phyloP scores from a whole-genome alignment of 2,329 filamentous ascomycete genomes.

The Curvularia hawaiiensis region DNA sequence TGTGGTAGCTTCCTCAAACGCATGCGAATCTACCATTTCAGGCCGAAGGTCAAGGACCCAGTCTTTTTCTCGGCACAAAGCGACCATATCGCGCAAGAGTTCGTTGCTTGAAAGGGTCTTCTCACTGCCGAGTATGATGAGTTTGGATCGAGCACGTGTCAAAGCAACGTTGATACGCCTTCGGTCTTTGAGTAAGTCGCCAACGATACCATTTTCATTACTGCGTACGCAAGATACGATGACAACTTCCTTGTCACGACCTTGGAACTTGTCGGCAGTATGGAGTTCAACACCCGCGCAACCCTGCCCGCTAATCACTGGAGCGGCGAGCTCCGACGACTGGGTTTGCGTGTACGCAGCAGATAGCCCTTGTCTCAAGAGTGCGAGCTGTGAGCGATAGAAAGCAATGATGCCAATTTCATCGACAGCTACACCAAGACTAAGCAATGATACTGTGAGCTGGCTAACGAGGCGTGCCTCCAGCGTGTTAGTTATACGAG shows the following conservation, averaged over 20 bases:
- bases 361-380: slow-evolving; percentile 76
- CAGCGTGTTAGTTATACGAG: slow-evolving; percentile 85
- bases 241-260: slow-evolving; percentile 91
- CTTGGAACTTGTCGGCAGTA: slow-evolving; percentile 96
- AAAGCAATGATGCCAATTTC: slow-evolving; percentile 96
- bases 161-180: slow-evolving; percentile 94
- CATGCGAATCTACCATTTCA: slow-evolving; percentile 69
- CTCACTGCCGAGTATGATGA: slow-evolving; percentile 84
- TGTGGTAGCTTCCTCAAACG: slow-evolving; percentile 64
- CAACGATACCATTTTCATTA: slow-evolving; percentile 82
- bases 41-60: slow-evolving; percentile 79
- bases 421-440: slow-evolving; percentile 71
- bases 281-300: slow-evolving; percentile 79
- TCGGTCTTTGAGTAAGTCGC: slow-evolving; percentile 90
- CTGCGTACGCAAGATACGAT: slow-evolving; percentile 86
- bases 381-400: slow-evolving; percentile 87
- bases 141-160: slow-evolving; percentile 88
- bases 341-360: slow-evolving; percentile 51
- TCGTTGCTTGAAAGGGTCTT: slow-evolving; percentile 73
- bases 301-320: slow-evolving; percentile 17
- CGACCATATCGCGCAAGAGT: slow-evolving; percentile 76
- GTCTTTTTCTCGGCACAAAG: slow-evolving; percentile 74
- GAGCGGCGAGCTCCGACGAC: slow-evolving; percentile 50
- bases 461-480: slow-evolving; percentile 80
- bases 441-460: slow-evolving; percentile 78